Conservation (phyloP, 2,329 filamentous ascomycete genomes). For the Emericellopsis atlantica region DNA sequence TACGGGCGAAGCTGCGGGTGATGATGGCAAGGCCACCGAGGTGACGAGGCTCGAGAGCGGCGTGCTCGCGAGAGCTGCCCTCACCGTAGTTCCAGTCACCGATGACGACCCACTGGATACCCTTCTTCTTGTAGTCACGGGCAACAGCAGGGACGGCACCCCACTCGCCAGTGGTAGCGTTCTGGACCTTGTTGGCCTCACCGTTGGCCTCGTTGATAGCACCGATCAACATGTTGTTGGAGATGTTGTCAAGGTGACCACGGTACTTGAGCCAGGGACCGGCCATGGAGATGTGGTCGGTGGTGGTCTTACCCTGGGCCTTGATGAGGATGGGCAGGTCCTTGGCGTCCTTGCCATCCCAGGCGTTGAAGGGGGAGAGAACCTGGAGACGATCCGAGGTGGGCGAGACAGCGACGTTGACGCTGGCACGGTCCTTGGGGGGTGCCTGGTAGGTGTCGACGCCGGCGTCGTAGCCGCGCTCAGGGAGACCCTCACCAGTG, state of each 20-base stretch:
- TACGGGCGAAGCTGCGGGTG: slow-evolving; percentile 90
- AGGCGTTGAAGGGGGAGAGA: slow-evolving; percentile 71
- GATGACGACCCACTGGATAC: slow-evolving; percentile 91
- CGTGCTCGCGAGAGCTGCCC: slow-evolving; percentile 94
- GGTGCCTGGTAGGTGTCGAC: slow-evolving; percentile 94
- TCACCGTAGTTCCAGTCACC: slow-evolving; percentile 99
- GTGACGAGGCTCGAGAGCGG: slow-evolving; percentile 93
- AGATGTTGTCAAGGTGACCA: slow-evolving; percentile 98
- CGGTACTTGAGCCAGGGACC: slow-evolving; percentile 98
- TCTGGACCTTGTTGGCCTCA: slow-evolving; percentile 96
- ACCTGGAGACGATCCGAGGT: slow-evolving; percentile 90
- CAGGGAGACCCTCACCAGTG: slow-evolving; percentile 68
- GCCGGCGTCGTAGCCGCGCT: slow-evolving; percentile 77
- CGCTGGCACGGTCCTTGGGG: slow-evolving; percentile 59
- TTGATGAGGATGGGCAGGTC: slow-evolving; percentile 93
- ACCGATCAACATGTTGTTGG: slow-evolving; percentile 99
- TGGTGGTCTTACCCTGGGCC: slow-evolving; percentile 90
- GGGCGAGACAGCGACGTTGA: slow-evolving; percentile 75
- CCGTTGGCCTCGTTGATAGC: slow-evolving; percentile 93
- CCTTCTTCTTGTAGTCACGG: slow-evolving; percentile 96
- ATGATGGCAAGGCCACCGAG: slow-evolving; percentile 96
- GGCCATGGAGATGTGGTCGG: slow-evolving; percentile 95
- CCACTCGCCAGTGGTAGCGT: slow-evolving; percentile 71
- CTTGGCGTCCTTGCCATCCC: slow-evolving; percentile 83
- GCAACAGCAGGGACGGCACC: slow-evolving; percentile 87